Evolutionary conservation across 2,329 filamentous ascomycete species (phyloP), one percentile per base, ranked within the genome.

Genomic region (Fusarium anguioides): DNA sequence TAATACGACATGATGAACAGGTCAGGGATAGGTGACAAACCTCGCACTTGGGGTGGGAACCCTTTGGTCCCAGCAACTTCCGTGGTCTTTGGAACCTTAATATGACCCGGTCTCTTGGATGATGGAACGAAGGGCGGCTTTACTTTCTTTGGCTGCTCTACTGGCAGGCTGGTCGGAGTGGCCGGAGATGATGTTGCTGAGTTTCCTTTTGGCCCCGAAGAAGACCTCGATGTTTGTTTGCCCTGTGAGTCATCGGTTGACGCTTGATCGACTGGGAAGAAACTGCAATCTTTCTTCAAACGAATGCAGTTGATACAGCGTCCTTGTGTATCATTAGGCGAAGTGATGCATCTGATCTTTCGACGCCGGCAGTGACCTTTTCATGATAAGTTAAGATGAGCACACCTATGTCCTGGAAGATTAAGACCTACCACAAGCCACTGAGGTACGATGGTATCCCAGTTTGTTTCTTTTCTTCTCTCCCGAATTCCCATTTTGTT

Each of bases 291-390:
- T 75, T 97, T 97, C 79, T 96, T 96, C 75, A 98, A 82, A 44
- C 94, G 89, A 73, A 97, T 97, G 80, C 95, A 98, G 81, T 97
- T 97, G 68, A 91, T 88, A 80, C 95, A 98, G 67, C 94, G 89
- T 42, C 89, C 89, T 74, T 92, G 87, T 11, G 84, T 76, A 71
- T 96, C 93, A 66, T 89, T 88, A 46, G 87, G 84, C 10, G 92
- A 88, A 40, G 93, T 85, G 49, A 97, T 88, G 78, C 95, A 98
- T 79, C 95, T 87, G 65, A 98, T 98, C 80, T 98, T 98, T 71
- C 95, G 90, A 76, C 92, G 87, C 74, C 95, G 92, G 77, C 95
- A 98, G 76, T 97, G 93, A 55, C 91, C 95, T 97, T 56, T 31
- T 18, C 26, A 36, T 27, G 12, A 11, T 35, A 24, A 44, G 54